Evolutionary conservation across 306 rosid genomes (phyloP), one percentile per base, ranked within the genome.

Genomic region (Carpinus fangiana): DNA sequence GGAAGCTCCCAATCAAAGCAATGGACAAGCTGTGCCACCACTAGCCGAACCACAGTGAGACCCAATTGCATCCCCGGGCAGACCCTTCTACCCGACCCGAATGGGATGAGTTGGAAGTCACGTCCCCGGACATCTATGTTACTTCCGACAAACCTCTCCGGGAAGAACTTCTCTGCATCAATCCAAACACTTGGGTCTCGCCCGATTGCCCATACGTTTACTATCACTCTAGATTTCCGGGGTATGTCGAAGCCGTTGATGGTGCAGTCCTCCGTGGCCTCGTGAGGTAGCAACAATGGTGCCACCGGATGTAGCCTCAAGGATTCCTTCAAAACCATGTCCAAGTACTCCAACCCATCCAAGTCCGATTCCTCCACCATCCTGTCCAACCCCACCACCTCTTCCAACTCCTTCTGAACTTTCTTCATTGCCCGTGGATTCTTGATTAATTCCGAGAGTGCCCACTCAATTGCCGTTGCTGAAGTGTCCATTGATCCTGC

Each of bases 321-420:
- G 76, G 76, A 83, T 80, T 91, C 96, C 61, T 89, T 89, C 8
- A 89, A 14, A 2, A 89, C 86, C 90, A 82, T 87, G 57, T 84
- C 76, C 47, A 91, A 76, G 78, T 89, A 87, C 31, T 74, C 50
- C 28, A 91, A 48, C 13, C 78, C 81, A 4, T 56, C 76, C 73
- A 91, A 81, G 80, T 91, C 90, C 61, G 87, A 79, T 83, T 89
- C 93, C 43, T 84, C 88, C 75, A 89, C 93, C 72, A 34, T 76
- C 47, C 90, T 89, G 79, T 89, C 81, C 78, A 82, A 70, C 11
- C 93, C 92, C 3, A 89, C 90, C 68, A 83, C 85, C 0, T 2
- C 70, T 76, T 88, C 84, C 12, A 89, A 52, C 76, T 89, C 93
- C 7, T 74, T 61, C 64, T 91, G 96, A 12, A 88, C 20, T 72